Base-by-base conservation (phyloP, 192 early-diverging fungal species). In the Mortierella hygrophila region DNA sequence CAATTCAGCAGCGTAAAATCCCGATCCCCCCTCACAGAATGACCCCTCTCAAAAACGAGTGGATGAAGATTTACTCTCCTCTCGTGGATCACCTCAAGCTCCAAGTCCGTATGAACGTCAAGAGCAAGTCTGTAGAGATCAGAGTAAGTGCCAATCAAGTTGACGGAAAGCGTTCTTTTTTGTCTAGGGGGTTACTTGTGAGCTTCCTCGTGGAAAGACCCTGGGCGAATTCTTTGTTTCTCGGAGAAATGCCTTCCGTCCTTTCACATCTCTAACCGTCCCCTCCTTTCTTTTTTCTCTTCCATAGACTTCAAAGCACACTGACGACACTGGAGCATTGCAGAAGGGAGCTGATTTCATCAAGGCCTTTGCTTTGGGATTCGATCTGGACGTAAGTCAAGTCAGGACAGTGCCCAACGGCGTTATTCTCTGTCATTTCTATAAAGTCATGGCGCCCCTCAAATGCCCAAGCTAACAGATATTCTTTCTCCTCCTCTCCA, bases 341-440 rank as follows among this genome's bases (percentile, higher is more conserved):
- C 98, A 99, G 87, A 99, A 99, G 90, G 97, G 95, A 57, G 97
- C 97, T 23, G 98, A 99, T 84, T 99, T 99, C 91, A 93, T 99
- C 57, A 94, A 93, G 70, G 98, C 98, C 6, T 99, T 96, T 88
- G 93, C 93, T 78, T 87, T 99, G 26, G 98, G 98, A 26, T 99
- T 99, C 88, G 95, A 98, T 63, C 90, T 98, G 52, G 96, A 90
- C 70, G 89, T 90, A 85, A 82, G 79, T 79, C 65, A 29, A 88
- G 29, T 65, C 60, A 29, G 60, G 60, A 65, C 11, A 60, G 8
- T n/a, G 15, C 29, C 11, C 26, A 32, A 32, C 60, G 26, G 26
- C 29, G 29, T 32, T 32, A 13, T 65, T 32, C 26, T 65, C 26
- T 35, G 11, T 29, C 60, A 4, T 5, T 32, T 65, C 10, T 35